Evolutionary conservation across 805 yeast genomes (phyloP), one percentile per base, ranked within the genome.

Genomic region (Suhomyces sp.): DNA sequence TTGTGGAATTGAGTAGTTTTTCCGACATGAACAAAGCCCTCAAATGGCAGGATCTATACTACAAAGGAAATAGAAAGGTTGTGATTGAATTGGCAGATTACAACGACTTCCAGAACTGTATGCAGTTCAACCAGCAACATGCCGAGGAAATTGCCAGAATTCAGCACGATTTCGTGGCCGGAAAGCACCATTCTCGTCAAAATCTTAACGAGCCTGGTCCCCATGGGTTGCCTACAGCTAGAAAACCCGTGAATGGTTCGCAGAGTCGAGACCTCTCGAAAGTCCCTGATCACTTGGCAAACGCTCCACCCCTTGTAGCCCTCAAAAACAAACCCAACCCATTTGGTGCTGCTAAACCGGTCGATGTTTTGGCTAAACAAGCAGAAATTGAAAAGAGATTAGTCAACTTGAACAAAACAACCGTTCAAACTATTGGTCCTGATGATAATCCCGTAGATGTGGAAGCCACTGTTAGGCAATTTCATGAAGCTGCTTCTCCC

Each of bases 271-370:
- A 41, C 9, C 52, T 45, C 7, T 37, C 47, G 31, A 20, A 46
- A 27, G 43, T 12, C 13, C 44, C 29, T 21, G 44, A 17, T 13
- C 45, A 49, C 27, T 19, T 43, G n/a, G 39, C 41, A 27, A 29
- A 24, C 25, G 37, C 49, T 21, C 51, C 60, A 8, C 52, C 58
- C 7, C 33, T 33, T 55, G 49, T 60, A 50, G 43, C 65, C 49
- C 54, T 65, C 59, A 71, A 60, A 63, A 68, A 73, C 3, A 84
- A 80, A 59, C 56, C 79, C 0, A 87, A 83, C 63, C 94, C 96
- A 4, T 89, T 90, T 72, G 96, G 96, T 0, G 72, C 80, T 4
- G 97, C 96, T 1, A 87, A 83, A 68, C 96, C 96, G 1, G 93
- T 89, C 5, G 96, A 89, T 65, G 82, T 87, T 2, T 72, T 84